Percentiles rank a stretch among this genome's conserved stretches.
These are phyloP conservation scores for Inonotus obliquus DNA, from an alignment of 1,284 basidiomycete genomes.

Conservation along the genomic window DNA sequence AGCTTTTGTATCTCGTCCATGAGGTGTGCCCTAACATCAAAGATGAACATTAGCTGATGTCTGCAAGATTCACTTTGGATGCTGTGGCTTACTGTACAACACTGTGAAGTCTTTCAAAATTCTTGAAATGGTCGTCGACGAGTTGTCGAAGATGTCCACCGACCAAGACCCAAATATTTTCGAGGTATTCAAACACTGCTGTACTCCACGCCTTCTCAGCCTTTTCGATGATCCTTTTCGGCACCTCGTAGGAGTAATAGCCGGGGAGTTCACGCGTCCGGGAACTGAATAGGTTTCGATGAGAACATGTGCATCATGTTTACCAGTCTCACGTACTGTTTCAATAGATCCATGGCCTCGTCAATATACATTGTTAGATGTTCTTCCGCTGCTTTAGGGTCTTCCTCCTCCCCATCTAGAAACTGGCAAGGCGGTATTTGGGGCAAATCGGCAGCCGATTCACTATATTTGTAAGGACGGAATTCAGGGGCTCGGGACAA, in stretches of 20 bases:
- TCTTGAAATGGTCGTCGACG: slow-evolving; percentile 43
- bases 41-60: not conserved
- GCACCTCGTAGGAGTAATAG: slow-evolving; percentile 59
- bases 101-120: slow-evolving; percentile 50
- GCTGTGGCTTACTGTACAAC: slow-evolving; percentile 43
- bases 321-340: slow-evolving; percentile 32
- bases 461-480: slow-evolving; percentile 27
- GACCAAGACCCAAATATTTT: slow-evolving; percentile 37
- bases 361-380: slow-evolving; percentile 42
- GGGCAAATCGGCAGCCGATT: not conserved
- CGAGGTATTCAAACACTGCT: slow-evolving; percentile 47
- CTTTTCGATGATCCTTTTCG: slow-evolving; percentile 41
- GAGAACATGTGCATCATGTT: not conserved
- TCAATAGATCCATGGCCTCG: slow-evolving; percentile 46
- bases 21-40: slow-evolving; percentile 37
- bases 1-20: slow-evolving; percentile 43
- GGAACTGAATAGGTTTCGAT: slow-evolving; percentile 37
- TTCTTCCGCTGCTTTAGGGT: slow-evolving; percentile 19
- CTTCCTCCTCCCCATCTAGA: slow-evolving; percentile 10
- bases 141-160: slow-evolving; percentile 36
- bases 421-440: slow-evolving; percentile 2
- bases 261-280: slow-evolving; percentile 65
- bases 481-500: slow-evolving; percentile 49
- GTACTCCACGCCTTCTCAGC: slow-evolving; percentile 45
- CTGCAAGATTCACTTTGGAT: not conserved